These are phyloP conservation scores for Aspergillus saccharolyticus DNA, from an alignment of 495 filamentous ascomycete genomes.

Conservation along the genomic window DNA sequence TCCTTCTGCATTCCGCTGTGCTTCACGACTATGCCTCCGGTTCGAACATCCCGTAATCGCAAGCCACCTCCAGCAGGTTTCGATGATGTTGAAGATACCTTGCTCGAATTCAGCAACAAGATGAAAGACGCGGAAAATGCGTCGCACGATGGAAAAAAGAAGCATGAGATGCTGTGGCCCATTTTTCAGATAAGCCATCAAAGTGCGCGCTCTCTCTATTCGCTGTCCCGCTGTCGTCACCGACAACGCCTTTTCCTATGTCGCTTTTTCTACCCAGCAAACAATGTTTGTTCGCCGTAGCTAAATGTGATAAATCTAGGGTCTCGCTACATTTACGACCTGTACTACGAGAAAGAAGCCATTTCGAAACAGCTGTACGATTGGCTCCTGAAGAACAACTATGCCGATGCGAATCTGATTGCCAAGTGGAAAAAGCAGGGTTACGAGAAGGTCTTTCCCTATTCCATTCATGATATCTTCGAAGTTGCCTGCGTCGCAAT, in stretches of 20 bases:
- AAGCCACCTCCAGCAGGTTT: slow-evolving; percentile 95
- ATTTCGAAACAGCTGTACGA: slow-evolving; percentile 90
- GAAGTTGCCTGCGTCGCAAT: background rate
- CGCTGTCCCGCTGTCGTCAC: background rate
- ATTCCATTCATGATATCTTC: background rate
- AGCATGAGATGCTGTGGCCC: slow-evolving; percentile 89
- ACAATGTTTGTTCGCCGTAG: no score
- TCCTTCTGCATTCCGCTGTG: background rate
- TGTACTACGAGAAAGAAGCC: slow-evolving; percentile 96
- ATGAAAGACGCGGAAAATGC: slow-evolving; percentile 97
- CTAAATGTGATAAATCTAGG: slow-evolving; percentile 33
- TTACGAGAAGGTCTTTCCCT: slow-evolving; percentile 76
- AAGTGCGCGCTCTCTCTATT: slow-evolving; percentile 47
- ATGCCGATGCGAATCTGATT: slow-evolving; percentile 90
- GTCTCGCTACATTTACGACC: slow-evolving; percentile 89
- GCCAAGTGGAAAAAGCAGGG: slow-evolving; percentile 99
- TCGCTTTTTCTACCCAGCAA: background rate
- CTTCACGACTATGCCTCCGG: slow-evolving; percentile 67
- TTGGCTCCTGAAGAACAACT: slow-evolving; percentile 93
- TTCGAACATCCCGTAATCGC: slow-evolving; percentile 68
- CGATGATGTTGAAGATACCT: slow-evolving; percentile 92
- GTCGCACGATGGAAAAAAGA: slow-evolving; percentile 69
- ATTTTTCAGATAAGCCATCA: slow-evolving; percentile 98
- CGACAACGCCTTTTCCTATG: no score
- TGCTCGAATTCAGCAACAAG: slow-evolving; percentile 92